Evolutionary conservation across 1,284 basidiomycete species (phyloP).

Genomic region (Trametes hirsuta): DNA sequence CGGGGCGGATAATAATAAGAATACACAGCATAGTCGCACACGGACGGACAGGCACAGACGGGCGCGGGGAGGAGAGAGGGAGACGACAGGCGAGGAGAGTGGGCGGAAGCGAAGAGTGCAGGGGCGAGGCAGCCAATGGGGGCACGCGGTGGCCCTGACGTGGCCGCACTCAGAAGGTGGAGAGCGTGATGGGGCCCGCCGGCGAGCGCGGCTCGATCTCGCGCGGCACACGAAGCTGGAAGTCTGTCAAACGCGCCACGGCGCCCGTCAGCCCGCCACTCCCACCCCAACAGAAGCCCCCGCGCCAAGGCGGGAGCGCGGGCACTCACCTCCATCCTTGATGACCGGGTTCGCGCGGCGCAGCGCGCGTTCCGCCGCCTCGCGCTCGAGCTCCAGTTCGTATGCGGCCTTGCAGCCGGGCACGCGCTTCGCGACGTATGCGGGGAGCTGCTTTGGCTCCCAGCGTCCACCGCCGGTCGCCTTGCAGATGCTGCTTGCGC

Average conservation of each 20-base stretch:
- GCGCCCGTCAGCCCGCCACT: constrained; percentile 14
- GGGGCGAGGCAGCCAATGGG: neutral
- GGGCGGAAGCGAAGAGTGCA: neutral
- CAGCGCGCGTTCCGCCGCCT: constrained; percentile 53
- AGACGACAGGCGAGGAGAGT: neutral
- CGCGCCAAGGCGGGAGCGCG: no score
- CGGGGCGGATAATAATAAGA: constrained; percentile 20
- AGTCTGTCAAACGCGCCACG: constrained; percentile 39
- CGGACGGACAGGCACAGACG: constrained; percentile 14
- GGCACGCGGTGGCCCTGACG: neutral
- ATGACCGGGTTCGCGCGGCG: constrained; percentile 62
- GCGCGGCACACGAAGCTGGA: constrained; percentile 62
- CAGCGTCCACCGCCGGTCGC: constrained; percentile 76
- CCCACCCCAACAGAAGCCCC: neutral
- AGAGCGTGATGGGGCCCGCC: constrained; percentile 44
- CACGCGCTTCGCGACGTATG: constrained; percentile 51
- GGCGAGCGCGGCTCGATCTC: constrained; percentile 44
- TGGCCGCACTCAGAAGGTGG: constrained; percentile 52
- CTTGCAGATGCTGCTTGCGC: constrained; percentile 69
- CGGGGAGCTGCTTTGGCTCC: constrained; percentile 58
- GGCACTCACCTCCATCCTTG: constrained; percentile 55
- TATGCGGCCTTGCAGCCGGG: constrained; percentile 66
- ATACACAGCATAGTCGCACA: constrained; percentile 25
- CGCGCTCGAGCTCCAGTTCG: constrained; percentile 67
- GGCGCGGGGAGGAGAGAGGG: neutral